phyloP scores from a whole-genome alignment of 768 basidiomycete genomes.

The Tulasnella calospora region DNA sequence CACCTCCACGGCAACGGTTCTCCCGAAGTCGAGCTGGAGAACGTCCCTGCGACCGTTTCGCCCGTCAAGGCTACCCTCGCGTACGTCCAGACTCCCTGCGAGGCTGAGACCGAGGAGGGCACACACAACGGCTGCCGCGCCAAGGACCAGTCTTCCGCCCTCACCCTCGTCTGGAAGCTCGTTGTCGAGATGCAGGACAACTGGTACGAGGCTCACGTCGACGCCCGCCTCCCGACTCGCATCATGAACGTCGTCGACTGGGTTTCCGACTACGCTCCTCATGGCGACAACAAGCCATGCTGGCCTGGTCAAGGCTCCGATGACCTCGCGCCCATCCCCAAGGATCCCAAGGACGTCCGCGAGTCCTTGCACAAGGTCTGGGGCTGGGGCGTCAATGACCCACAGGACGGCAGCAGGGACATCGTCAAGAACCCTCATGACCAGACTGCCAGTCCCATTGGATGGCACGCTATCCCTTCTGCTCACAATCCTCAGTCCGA shows the following conservation, averaged over 20 bases:
- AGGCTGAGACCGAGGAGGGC: constrained; percentile 42
- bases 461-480: constrained; percentile 86
- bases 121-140: constrained; percentile 32
- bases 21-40: constrained; percentile 45
- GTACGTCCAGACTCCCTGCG: constrained; percentile 74
- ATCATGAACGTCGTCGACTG: constrained; percentile 91
- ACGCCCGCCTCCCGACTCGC: constrained; percentile 64
- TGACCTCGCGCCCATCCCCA: constrained; percentile 34
- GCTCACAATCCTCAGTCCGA: constrained; percentile 56
- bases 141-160: constrained; percentile 32
- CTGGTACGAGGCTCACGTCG: constrained; percentile 91
- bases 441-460: constrained; percentile 70
- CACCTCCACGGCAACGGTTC: constrained; percentile 47
- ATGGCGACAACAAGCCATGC: constrained; percentile 29
- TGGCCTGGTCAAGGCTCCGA: background rate
- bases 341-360: constrained; percentile 31
- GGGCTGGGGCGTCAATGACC: constrained; percentile 82
- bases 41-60: constrained; percentile 70
- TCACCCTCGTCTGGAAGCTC: constrained; percentile 85
- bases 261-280: constrained; percentile 64
- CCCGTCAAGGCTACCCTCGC: constrained; percentile 77
- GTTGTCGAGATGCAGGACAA: constrained; percentile 93
- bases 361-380: constrained; percentile 58
- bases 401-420: constrained; percentile 58
- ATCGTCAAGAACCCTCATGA: constrained; percentile 67